Conservation (phyloP, 148 eudicot genomes). For the Silene latifolia region DNA sequence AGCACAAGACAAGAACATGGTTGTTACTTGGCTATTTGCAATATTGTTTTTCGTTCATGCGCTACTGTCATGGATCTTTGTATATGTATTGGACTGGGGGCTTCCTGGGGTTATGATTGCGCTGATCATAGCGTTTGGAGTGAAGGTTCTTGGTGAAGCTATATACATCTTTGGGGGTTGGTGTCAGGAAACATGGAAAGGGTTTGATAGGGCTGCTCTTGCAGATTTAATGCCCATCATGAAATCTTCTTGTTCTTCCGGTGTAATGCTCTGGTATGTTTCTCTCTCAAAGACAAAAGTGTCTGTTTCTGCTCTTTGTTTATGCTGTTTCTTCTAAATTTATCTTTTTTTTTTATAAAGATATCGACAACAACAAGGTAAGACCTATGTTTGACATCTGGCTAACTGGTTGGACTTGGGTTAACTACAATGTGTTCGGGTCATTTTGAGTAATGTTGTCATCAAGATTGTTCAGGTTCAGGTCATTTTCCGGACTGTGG, state of each 20-base stretch:
- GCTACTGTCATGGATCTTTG: conserved; percentile 53
- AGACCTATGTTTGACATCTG: too few species aligned
- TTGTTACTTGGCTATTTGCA: conserved; percentile 40
- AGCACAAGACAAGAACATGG: conserved; percentile 59
- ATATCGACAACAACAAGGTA: too few species aligned
- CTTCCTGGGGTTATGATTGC: conserved; percentile 52
- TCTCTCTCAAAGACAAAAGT: background rate
- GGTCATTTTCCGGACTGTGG: too few species aligned
- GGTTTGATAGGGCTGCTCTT: conserved; percentile 46
- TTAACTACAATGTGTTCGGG: too few species aligned
- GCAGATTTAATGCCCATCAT: conserved; percentile 49
- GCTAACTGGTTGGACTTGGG: too few species aligned
- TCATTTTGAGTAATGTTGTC: too few species aligned
- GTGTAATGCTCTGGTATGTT: conserved; percentile 58
- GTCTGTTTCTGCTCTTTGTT: background rate
- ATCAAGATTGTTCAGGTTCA: too few species aligned
- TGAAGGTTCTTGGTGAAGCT: conserved; percentile 44
- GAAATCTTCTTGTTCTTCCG: conserved; percentile 57
- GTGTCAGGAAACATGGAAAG: conserved; percentile 60
- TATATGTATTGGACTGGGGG: conserved; percentile 34
- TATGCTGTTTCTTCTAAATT: background rate
- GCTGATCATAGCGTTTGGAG: conserved; percentile 38
- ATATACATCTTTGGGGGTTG: conserved; percentile 55
- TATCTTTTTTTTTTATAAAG: background rate
- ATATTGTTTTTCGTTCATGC: conserved; percentile 38